Evolutionary conservation across 495 filamentous ascomycete genomes (phyloP).

Genomic region (Tuber umbilicatum): DNA sequence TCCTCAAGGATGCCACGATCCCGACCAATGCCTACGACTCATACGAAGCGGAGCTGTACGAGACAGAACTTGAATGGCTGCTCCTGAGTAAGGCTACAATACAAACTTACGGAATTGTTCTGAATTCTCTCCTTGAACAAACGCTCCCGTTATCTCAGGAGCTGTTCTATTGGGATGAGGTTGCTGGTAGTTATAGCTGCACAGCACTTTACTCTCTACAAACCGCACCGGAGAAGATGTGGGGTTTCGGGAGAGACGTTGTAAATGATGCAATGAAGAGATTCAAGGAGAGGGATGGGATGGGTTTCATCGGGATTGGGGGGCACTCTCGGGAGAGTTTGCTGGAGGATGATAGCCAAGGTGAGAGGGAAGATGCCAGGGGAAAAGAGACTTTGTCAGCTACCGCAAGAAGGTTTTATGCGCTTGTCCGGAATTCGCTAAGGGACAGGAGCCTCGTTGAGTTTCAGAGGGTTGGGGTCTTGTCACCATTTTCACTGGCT

Average conservation of each 20-base stretch:
- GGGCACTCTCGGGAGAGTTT: conserved; percentile 19
- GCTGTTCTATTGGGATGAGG: conserved; percentile 86
- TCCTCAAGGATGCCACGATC: conserved; percentile 56
- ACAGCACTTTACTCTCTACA: conserved; percentile 74
- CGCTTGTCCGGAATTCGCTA: conserved; percentile 65
- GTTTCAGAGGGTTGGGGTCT: conserved; percentile 49
- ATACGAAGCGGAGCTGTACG: conserved; percentile 47
- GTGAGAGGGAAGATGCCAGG: conserved; percentile 20
- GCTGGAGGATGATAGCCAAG: background rate
- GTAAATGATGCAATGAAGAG: conserved; percentile 53
- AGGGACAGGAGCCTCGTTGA: conserved; percentile 53
- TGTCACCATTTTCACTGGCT: conserved; percentile 63
- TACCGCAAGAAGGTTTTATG: conserved; percentile 72
- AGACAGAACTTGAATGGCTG: conserved; percentile 78
- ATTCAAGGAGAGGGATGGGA: conserved; percentile 45
- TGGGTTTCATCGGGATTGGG: conserved; percentile 31
- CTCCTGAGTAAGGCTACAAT: conserved; percentile 77
- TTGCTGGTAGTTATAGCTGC: conserved; percentile 63
- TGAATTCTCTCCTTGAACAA: conserved; percentile 67
- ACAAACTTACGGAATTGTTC: conserved; percentile 70
- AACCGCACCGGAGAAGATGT: conserved; percentile 66
- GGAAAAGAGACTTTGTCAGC: conserved; percentile 42
- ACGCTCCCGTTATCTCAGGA: conserved; percentile 76
- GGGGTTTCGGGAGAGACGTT: conserved; percentile 58
- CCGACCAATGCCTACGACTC: conserved; percentile 35